Evolutionary conservation across 768 basidiomycete genomes (phyloP).

Genomic region (Boletus subparvulus): DNA sequence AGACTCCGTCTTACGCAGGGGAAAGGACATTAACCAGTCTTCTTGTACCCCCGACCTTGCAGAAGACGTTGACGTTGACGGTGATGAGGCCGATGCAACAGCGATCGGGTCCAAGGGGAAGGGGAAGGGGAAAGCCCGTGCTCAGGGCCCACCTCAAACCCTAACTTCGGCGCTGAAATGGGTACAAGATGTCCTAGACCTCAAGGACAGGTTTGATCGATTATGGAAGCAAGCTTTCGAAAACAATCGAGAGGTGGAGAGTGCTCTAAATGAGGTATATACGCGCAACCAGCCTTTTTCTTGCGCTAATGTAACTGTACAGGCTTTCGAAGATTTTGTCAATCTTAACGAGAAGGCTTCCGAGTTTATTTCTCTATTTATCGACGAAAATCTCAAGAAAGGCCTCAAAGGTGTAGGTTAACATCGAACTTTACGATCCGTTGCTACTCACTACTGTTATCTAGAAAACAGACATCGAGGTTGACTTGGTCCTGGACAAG

Average conservation of each 20-base stretch:
- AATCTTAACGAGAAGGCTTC: conserved; percentile 85
- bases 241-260: conserved; percentile 75
- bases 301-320: conserved; percentile 5
- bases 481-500: conserved; percentile 88
- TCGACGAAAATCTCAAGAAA: conserved; percentile 94
- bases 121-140: conserved; percentile 54
- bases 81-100: conserved; percentile 37
- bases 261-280: conserved; percentile 78
- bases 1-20: conserved; percentile 68
- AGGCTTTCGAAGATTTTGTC: conserved; percentile 94
- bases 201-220: conserved; percentile 89
- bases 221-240: conserved; percentile 72
- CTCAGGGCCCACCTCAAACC: conserved; percentile 41
- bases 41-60: conserved; percentile 44
- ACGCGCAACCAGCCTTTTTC: neutral
- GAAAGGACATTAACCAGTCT: conserved; percentile 73
- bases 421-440: neutral
- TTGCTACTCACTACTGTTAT: neutral
- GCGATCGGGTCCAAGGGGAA: conserved; percentile 44
- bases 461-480: conserved; percentile 93
- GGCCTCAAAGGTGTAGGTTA: conserved; percentile 86
- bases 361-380: conserved; percentile 94
- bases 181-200: conserved; percentile 87
- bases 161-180: conserved; percentile 75
- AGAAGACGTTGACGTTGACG: conserved; percentile 36